Evolutionary conservation across 176 grass and related monocot species (phyloP), one percentile per base, ranked within the genome.

Genomic region (Carex scoparia): DNA sequence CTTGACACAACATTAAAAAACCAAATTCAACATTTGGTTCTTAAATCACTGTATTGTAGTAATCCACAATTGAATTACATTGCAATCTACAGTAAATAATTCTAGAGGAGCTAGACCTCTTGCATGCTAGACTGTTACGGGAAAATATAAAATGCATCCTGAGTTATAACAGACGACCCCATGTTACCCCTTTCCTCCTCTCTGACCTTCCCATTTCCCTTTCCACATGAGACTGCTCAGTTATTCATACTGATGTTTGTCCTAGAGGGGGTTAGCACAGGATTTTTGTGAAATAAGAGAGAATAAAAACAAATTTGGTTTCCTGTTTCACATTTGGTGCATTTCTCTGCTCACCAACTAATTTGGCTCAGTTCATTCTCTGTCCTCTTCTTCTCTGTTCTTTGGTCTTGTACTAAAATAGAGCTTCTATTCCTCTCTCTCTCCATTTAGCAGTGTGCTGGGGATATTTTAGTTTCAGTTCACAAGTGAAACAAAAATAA

Each of bases 201-300:
- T 83, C 80, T 65, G 60, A 83, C 80, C 49, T 67, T 54, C 27
- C 38, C 33, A 27, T 74, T 83, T 74, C 69, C 69, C 80, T 83
- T 85, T 88, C 80, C 70, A 91, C 84, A 87, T 59, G 61, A 69
- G 19, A 42, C 89, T 67, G 56, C 58, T 89, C 80, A 89, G 84
- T 80, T 86, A 49, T 92, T 92, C 87, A 90, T 76, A 74, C 63
- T 37, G 75, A 84, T 69, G 40, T 55, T 1, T 46, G 40, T 81
- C 19, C 37, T 65, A 51, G 40, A 56, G 81, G 8, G 61, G 61
- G 6, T 83, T 88, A 18, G 63, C 89, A 84, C 86, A 77, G 87
- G 82, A 89, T 88, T 85, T 38, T 73, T 81, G 85, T 88, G 90
- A 71, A 69, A 65, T n/a, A 7, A 61, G 31, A 49, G 42, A 82